Evolutionary conservation across 73 alveolate species (phyloP), one percentile per base, ranked within the genome.

Genomic region (Symbiodinium natans): DNA sequence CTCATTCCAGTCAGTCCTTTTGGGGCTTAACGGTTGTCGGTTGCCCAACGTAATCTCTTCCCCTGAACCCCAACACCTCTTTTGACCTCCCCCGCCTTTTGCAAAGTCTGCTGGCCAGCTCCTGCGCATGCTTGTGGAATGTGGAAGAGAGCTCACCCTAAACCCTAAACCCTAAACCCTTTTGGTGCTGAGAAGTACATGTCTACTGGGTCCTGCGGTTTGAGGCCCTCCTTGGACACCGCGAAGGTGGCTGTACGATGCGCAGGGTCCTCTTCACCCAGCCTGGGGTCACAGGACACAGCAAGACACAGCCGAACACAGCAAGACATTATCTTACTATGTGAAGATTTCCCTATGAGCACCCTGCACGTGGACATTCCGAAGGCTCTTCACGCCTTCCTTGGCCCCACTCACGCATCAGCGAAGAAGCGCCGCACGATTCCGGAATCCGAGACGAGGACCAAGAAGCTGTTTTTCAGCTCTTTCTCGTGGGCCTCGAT

Each of bases 201-300:
- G 77, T 29, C 38, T 13, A 46, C 21, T 0, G 34, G 31, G 89
- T 68, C 97, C 97, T 90, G 89, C 25, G 89, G 87, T 13, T 88
- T 77, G 31, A 90, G 88, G 34, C 88, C 88, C 40, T 73, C 80
- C 88, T 71, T 90, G 89, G 82, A 68, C 48, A 90, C 88, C 2
- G 97, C 97, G 48, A 90, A 90, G 56, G 97, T 90, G 36, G 97
- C 77, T 1, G 97, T 90, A 75, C 97, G 97, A 71, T 71, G 43
- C 10, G 84, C 40, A 31, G 84, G 43, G 25, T 74, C 84, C 43
- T 5, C 46, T 34, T 33, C 84, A 23, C 84, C 84, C 40, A 74
- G 41, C 84, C 84, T 74, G 43, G 27, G 27, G 29, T 21, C 33
- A 46, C 6, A 46, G 59, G n/a, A n/a, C n/a, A n/a, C n/a, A n/a